A percentile compares a stretch with the other conserved stretches of the same genome.
These are phyloP conservation scores for Chloromonas sp. DNA, from an alignment of 163 green algal genomes.

Conservation along the genomic window DNA sequence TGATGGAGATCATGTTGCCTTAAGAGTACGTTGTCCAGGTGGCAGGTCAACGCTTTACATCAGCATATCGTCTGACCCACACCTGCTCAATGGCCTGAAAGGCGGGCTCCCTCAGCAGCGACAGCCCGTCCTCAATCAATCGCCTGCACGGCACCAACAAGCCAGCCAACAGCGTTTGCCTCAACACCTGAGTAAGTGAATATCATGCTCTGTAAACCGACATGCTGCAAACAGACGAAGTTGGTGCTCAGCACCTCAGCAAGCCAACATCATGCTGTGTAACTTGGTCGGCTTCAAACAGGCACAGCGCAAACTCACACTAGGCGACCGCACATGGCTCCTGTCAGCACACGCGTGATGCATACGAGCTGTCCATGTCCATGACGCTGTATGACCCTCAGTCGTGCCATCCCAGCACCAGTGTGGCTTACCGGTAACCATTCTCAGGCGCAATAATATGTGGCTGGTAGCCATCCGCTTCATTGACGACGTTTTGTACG, in stretches of 20 bases:
- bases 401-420: neutral
- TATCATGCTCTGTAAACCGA: too few relatives aligned
- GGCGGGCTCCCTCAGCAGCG: constrained; percentile 62
- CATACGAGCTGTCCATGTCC: neutral
- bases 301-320: neutral
- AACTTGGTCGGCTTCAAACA: neutral
- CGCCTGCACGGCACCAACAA: constrained; percentile 20
- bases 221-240: neutral
- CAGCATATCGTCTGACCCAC: neutral
- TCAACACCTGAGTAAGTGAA: too few relatives aligned
- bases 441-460: constrained; percentile 94
- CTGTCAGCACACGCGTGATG: neutral
- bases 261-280: neutral
- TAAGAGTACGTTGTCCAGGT: too few relatives aligned
- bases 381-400: neutral
- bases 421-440: constrained; percentile 58
- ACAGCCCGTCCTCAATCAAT: constrained; percentile 53
- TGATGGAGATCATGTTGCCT: too few relatives aligned
- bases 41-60: too few relatives aligned
- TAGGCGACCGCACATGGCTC: neutral
- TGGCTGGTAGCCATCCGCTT: constrained; percentile 92
- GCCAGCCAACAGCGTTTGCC: neutral
- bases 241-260: neutral
- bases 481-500: constrained; percentile 81
- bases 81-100: constrained; percentile 71